Percentiles rank a stretch among this genome's conserved stretches.
Evolutionary conservation across 441 rosid genomes (phyloP).

Genomic region (Croton setiger): DNA sequence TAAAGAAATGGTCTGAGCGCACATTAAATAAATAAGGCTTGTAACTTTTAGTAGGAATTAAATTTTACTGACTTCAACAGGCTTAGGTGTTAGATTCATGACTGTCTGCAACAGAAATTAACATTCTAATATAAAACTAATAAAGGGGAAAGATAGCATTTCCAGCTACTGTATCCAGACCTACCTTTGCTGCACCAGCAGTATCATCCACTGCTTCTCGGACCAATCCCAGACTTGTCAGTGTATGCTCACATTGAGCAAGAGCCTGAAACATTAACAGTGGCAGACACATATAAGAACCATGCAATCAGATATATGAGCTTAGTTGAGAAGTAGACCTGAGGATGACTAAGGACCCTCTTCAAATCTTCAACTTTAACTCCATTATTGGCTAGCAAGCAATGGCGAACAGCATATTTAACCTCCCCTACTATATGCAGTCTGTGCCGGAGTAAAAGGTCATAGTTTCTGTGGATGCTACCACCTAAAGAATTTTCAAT

Average conservation of each 20-base stretch:
- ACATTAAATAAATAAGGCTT: not conserved
- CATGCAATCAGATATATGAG: conserved; percentile 9
- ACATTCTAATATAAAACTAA: not conserved
- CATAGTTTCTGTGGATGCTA: conserved; percentile 95
- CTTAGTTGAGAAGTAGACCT: conserved; percentile 39
- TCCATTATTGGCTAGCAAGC: conserved; percentile 86
- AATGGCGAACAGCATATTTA: conserved; percentile 87
- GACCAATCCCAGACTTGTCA: conserved; percentile 75
- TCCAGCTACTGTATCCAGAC: conserved; percentile 11
- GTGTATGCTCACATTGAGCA: conserved; percentile 89
- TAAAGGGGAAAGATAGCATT: conserved; percentile 1
- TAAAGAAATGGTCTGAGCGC: no score
- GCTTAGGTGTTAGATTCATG: not conserved
- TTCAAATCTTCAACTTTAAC: conserved; percentile 68
- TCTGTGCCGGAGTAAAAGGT: conserved; percentile 83
- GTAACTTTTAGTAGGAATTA: not conserved
- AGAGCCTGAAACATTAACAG: conserved; percentile 63
- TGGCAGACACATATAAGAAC: not conserved
- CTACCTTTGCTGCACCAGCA: conserved; percentile 97
- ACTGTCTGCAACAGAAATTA: not conserved
- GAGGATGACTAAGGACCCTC: conserved; percentile 98
- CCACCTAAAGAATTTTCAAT: conserved; percentile 96
- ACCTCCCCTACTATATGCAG: conserved; percentile 98
- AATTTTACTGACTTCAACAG: not conserved
- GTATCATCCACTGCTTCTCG: conserved; percentile 96